These are phyloP conservation scores for Kwoniella pini DNA, from an alignment of 768 basidiomycete species.

Conservation along the genomic window DNA sequence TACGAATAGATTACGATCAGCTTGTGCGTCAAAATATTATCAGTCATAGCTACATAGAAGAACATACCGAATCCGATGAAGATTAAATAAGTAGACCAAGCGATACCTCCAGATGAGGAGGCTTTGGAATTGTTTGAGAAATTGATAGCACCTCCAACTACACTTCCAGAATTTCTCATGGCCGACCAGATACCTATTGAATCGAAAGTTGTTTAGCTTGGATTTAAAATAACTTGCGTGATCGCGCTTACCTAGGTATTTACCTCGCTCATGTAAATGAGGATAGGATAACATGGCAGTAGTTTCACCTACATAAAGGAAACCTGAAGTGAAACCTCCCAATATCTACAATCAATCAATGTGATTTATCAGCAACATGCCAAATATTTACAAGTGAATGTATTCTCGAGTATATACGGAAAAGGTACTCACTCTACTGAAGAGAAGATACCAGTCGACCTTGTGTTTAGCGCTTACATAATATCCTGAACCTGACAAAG, in stretches of 20 bases:
- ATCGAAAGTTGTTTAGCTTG: not conserved
- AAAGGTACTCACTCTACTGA: conserved; percentile 15
- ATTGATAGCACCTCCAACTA: conserved; percentile 17
- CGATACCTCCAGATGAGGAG: conserved; percentile 14
- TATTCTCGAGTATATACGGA: not conserved
- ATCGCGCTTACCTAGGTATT: conserved; percentile 16
- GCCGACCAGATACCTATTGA: conserved; percentile 24
- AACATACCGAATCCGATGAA: conserved; percentile 23
- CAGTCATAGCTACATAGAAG: not conserved
- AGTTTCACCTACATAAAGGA: conserved; percentile 25
- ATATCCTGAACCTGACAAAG: conserved; percentile 25
- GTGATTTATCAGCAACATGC: not conserved
- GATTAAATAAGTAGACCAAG: conserved; percentile 24
- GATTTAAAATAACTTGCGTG: not conserved
- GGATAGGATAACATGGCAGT: conserved; percentile 26
- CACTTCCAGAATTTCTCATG: conserved; percentile 16
- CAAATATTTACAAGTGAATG: too few relatives aligned
- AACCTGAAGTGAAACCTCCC: conserved; percentile 15
- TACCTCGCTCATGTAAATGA: conserved; percentile 18
- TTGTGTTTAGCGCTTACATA: conserved; percentile 17
- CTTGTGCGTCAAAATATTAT: not conserved
- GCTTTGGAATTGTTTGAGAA: conserved; percentile 13
- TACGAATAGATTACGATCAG: not conserved
- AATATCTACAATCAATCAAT: conserved; percentile 3
- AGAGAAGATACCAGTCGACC: conserved; percentile 23